Conservation (phyloP, 768 basidiomycete species). For the Tricholoma hemisulphureum region DNA sequence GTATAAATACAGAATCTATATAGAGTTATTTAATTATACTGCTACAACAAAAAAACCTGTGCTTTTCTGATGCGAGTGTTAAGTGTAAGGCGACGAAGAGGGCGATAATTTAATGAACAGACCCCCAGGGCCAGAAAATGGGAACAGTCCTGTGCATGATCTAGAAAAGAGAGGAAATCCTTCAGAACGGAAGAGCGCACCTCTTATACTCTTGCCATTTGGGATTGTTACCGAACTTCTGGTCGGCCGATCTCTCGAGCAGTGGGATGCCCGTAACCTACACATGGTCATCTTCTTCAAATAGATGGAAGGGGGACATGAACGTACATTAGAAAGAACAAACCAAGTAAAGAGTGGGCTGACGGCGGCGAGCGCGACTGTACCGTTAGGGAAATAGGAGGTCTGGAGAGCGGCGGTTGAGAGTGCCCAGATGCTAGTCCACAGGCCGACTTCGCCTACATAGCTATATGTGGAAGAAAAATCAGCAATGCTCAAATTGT, state of each 20-base stretch:
- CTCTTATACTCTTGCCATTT: constrained; percentile 60
- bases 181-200: constrained; percentile 28
- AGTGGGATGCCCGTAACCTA: constrained; percentile 71
- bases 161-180: neutral
- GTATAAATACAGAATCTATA: neutral
- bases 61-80: neutral
- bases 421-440: constrained; percentile 64
- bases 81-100: neutral
- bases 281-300: constrained; percentile 3
- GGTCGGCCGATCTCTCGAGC: constrained; percentile 57
- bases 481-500: neutral
- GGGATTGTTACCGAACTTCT: constrained; percentile 52
- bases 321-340: constrained; percentile 50
- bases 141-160: constrained; percentile 36
- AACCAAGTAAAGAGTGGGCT: constrained; percentile 68
- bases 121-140: constrained; percentile 48
- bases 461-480: constrained; percentile 43
- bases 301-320: neutral
- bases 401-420: constrained; percentile 49
- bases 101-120: constrained; percentile 14
- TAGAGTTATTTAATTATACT: neutral
- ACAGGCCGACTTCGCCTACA: constrained; percentile 68
- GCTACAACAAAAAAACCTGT: neutral
- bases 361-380: constrained; percentile 44
- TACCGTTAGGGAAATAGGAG: constrained; percentile 42